Base-by-base conservation (phyloP, 208 protist genomes). In the Crithidia bombi region DNA sequence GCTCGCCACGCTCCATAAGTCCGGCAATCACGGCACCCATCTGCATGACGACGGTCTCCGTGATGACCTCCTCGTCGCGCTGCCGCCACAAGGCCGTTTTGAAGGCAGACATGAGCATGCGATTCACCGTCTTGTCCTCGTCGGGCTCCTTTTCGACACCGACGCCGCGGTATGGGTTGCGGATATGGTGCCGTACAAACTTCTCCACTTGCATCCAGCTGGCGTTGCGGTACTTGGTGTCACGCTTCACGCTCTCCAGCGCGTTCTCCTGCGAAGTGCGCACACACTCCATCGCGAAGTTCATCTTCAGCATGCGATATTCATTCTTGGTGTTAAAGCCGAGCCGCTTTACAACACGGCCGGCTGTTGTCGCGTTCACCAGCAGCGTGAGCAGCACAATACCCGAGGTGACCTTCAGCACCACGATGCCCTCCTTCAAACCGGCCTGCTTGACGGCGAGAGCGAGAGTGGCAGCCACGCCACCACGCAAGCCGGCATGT, bases 401-500 rank as follows among this genome's bases (percentile, higher is more conserved):
- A n/a, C 89, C 89, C n/a, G 75, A 84, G 2, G 89, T 92, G 43
- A 94, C 51, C 57, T 91, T 89, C 23, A 94, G 58, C 25, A 94
- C 83, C 28, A 63, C 49, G 12, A 85, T 79, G 38, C 85, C 89
- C 41, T 83, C 78, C 14, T 75, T 73, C 36, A 91, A 62, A 36
- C 76, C 78, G n/a, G 66, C 64, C 56, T 89, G 80, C 62, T 74
- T 72, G 26, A 95, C 81, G 26, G 79, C 86, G 11, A 96, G 75
- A 6, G 89, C 91, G 26, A 96, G 78, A 5, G 88, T 91, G 5
- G 85, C 78, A 10, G 87, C 85, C 10, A 96, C 91, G 15, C 87
- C 91, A 39, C 91, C 91, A 41, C 91, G 85, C 52, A 96, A 79
- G 10, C 91, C 91, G 23, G 87, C 81, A 72, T 91, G 85, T 51